Evolutionary conservation across 305 asterid species (phyloP).

Genomic region (Fraxinus latifolia): DNA sequence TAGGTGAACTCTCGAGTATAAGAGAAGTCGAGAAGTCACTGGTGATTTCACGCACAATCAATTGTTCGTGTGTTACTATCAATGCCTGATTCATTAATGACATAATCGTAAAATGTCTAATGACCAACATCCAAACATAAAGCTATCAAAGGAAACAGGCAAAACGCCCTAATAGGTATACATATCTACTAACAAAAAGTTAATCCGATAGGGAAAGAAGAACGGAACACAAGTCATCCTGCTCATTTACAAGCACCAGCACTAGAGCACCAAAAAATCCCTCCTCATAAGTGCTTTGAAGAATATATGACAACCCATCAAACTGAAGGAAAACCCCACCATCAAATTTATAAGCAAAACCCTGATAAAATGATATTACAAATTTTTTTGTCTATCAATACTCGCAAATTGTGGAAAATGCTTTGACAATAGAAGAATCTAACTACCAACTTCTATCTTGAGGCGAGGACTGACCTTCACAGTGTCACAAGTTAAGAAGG

Average conservation of each 20-base stretch:
- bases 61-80: not conserved
- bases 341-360: not conserved
- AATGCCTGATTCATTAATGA: not conserved
- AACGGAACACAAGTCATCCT: conserved; percentile 24
- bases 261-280: conserved; percentile 19
- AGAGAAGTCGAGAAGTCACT: not conserved
- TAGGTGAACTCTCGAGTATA: not conserved
- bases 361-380: not conserved
- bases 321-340: conserved; percentile 25
- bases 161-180: conserved; percentile 11
- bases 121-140: not conserved
- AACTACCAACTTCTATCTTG: conserved; percentile 7
- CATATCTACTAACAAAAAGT: not conserved
- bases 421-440: not conserved
- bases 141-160: not conserved
- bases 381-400: not conserved
- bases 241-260: conserved; percentile 44
- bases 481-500: conserved; percentile 26
- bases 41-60: not conserved
- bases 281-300: conserved; percentile 15
- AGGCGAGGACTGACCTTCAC: conserved; percentile 34
- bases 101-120: not conserved
- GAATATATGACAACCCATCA: conserved; percentile 16
- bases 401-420: not conserved
- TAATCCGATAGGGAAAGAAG: not conserved